phyloP scores from a whole-genome alignment of 2,329 filamentous ascomycete genomes.

The Diaporthe aspalathi region DNA sequence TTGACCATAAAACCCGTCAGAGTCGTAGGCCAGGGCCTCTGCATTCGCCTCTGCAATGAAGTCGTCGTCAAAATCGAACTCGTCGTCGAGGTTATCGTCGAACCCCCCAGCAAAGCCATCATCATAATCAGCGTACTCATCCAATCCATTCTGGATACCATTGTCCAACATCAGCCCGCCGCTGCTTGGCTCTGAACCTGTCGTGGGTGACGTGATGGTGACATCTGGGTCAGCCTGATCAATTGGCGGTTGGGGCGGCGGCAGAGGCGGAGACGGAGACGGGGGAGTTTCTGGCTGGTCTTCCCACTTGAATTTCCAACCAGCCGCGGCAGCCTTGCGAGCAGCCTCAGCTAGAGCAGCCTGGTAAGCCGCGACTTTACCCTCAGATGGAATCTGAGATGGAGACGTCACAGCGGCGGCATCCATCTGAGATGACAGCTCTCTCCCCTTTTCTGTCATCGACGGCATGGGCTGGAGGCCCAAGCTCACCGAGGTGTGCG shows the following conservation, averaged over 20 bases:
- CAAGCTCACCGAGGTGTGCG: conserved; percentile 62
- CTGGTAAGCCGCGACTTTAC: conserved; percentile 75
- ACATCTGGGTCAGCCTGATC: conserved; percentile 45
- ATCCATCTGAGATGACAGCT: conserved; percentile 37
- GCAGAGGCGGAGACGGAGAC: conserved; percentile 1
- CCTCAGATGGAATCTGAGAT: conserved; percentile 44
- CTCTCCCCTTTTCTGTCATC: conserved; percentile 35
- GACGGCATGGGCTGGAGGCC: conserved; percentile 44
- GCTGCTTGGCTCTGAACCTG: conserved; percentile 47
- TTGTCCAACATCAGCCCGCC: conserved; percentile 39
- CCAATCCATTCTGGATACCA: conserved; percentile 66
- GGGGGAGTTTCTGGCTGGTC: conserved; percentile 69
- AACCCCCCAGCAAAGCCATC: conserved; percentile 42
- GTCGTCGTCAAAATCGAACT: conserved; percentile 82
- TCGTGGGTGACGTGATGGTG: conserved; percentile 51
- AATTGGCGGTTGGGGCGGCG: conserved; percentile 48
- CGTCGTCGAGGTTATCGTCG: conserved; percentile 61
- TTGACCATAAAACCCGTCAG: conserved; percentile 93
- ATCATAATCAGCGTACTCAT: conserved; percentile 58
- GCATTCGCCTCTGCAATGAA: conserved; percentile 97
- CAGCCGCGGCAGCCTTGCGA: conserved; percentile 78
- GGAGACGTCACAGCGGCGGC: conserved; percentile 28
- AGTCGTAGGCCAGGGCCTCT: conserved; percentile 90
- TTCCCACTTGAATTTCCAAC: conserved; percentile 57
- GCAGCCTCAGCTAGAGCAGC: conserved; percentile 86